Conservation (phyloP, 768 basidiomycete genomes). For the Polyporus arcularius region DNA sequence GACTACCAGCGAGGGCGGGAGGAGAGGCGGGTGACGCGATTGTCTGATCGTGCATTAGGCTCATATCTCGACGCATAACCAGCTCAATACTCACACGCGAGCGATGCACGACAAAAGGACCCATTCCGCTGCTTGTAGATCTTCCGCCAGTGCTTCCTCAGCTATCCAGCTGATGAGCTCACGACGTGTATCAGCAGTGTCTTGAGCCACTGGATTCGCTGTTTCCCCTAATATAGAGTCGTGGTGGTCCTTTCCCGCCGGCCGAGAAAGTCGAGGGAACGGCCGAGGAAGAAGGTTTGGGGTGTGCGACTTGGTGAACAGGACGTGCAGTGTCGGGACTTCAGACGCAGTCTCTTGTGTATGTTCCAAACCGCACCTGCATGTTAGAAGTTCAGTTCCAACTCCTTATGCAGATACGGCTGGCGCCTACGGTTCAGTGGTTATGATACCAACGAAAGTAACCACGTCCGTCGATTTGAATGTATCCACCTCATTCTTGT, state of each 20-base stretch:
- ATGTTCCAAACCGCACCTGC: conserved; percentile 34
- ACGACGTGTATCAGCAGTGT: conserved; percentile 39
- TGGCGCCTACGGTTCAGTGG: conserved; percentile 59
- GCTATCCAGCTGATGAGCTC: conserved; percentile 77
- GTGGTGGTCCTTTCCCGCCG: background rate
- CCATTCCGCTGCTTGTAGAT: conserved; percentile 73
- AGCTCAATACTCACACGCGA: conserved; percentile 55
- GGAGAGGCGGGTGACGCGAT: conserved; percentile 63
- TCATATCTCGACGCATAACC: background rate
- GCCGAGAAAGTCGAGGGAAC: conserved; percentile 34
- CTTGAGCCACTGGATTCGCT: background rate
- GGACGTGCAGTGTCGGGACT: conserved; percentile 70
- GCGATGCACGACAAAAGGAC: conserved; percentile 60
- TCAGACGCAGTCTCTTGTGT: conserved; percentile 35
- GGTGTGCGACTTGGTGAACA: conserved; percentile 50
- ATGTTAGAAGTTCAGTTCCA: background rate
- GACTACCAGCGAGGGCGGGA: conserved; percentile 66
- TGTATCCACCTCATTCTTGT: conserved; percentile 40
- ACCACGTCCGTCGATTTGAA: conserved; percentile 63
- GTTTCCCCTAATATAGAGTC: background rate
- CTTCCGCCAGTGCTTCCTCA: conserved; percentile 65
- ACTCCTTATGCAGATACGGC: background rate
- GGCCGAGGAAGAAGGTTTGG: conserved; percentile 40
- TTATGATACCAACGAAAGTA: conserved; percentile 75
- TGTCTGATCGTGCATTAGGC: conserved; percentile 45